These are phyloP conservation scores for Xylaria polymorpha DNA, from an alignment of 2,329 filamentous ascomycete species.

Conservation along the genomic window DNA sequence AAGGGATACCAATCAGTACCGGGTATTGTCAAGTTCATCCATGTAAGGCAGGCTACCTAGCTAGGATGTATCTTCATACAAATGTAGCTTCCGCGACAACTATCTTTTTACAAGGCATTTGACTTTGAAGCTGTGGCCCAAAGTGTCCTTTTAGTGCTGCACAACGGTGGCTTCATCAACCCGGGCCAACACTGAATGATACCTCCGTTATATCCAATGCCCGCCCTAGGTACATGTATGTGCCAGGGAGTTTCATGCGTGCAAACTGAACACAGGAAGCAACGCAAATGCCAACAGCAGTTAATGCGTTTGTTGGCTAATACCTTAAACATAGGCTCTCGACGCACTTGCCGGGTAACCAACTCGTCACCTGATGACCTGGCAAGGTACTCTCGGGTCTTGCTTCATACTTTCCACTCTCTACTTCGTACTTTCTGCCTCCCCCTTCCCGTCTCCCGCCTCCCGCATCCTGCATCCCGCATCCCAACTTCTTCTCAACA, in stretches of 20 bases:
- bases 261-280: neutral
- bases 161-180: neutral
- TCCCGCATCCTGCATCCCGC: neutral
- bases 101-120: too few relatives aligned
- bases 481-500: conserved; percentile 1
- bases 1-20: too few relatives aligned
- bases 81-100: too few relatives aligned
- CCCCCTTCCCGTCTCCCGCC: neutral
- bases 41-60: too few relatives aligned
- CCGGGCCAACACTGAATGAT: neutral
- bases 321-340: too few relatives aligned
- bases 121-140: too few relatives aligned
- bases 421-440: neutral
- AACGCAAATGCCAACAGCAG: neutral
- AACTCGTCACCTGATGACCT: too few relatives aligned
- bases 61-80: too few relatives aligned
- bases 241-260: neutral
- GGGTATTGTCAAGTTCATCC: too few relatives aligned
- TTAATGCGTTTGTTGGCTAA: neutral
- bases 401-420: neutral
- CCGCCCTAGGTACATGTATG: neutral
- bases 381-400: neutral
- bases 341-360: neutral
- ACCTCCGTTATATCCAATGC: neutral
- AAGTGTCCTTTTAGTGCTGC: neutral